These are phyloP conservation scores for Ustilago hordei DNA, from an alignment of 1,284 basidiomycete genomes.

Conservation along the genomic window DNA sequence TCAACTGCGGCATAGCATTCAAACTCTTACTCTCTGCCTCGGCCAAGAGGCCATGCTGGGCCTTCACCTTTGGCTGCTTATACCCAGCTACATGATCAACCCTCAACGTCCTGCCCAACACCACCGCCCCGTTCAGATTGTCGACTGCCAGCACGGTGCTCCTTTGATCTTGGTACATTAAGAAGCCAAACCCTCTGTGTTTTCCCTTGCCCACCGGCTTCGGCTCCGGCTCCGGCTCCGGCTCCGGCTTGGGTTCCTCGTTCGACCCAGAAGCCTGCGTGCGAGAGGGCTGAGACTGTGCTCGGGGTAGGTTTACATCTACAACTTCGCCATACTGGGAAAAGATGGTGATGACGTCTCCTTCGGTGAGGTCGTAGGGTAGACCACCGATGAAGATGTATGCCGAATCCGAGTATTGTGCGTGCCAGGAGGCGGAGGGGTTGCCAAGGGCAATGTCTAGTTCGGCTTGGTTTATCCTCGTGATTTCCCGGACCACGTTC, in stretches of 20 bases:
- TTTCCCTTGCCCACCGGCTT: conserved; percentile 29
- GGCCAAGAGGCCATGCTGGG: conserved; percentile 85
- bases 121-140: conserved; percentile 93
- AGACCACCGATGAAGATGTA: conserved; percentile 85
- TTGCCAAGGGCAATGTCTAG: conserved; percentile 82
- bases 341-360: conserved; percentile 96
- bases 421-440: conserved; percentile 87
- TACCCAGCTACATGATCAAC: conserved; percentile 95
- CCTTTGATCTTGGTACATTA: conserved; percentile 99
- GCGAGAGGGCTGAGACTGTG: background rate
- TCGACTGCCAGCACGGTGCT: conserved; percentile 96
- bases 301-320: conserved; percentile 86
- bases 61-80: conserved; percentile 81
- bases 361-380: conserved; percentile 80
- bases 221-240: background rate
- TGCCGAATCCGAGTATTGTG: conserved; percentile 96
- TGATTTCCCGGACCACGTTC: conserved; percentile 82
- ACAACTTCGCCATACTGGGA: conserved; percentile 97
- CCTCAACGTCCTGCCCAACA: conserved; percentile 85
- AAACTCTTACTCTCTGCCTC: conserved; percentile 76
- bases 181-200: conserved; percentile 87
- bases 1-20: conserved; percentile 52
- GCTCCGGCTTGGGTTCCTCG: background rate
- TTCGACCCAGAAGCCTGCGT: background rate
- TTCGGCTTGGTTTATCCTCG: conserved; percentile 90